Conservation (phyloP, 495 filamentous ascomycete species). For the Penicillium roqueforti region DNA sequence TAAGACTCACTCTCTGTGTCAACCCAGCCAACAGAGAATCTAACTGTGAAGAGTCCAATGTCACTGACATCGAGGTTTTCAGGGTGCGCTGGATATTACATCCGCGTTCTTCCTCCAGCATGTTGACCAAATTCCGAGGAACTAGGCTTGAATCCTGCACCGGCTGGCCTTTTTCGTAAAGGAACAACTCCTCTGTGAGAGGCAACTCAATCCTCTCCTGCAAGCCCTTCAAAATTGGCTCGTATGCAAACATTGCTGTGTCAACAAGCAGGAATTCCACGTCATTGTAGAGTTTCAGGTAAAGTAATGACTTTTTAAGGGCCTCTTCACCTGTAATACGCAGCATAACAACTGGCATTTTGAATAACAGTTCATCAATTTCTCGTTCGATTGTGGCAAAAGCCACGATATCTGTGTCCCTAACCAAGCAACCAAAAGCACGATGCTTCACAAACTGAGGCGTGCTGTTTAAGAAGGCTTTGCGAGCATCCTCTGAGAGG, state of each 20-base stretch:
- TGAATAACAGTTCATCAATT: conserved; percentile 43
- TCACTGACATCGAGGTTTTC: conserved; percentile 26
- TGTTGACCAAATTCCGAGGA: conserved; percentile 19
- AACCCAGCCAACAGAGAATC: conserved; percentile 54
- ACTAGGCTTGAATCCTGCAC: conserved; percentile 18
- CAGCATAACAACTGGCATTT: conserved; percentile 49
- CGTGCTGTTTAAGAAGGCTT: conserved; percentile 45
- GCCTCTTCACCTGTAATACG: conserved; percentile 45
- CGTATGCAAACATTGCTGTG: conserved; percentile 66
- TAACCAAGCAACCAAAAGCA: conserved; percentile 56
- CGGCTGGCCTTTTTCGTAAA: conserved; percentile 21
- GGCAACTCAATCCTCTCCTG: conserved; percentile 53
- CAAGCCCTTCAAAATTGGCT: conserved; percentile 61
- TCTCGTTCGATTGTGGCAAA: conserved; percentile 61
- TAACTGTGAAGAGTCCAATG: conserved; percentile 57
- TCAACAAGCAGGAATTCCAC: conserved; percentile 54
- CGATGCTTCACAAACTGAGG: conserved; percentile 53
- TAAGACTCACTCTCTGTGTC: conserved; percentile 52
- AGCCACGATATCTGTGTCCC: conserved; percentile 49
- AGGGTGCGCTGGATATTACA: conserved; percentile 30
- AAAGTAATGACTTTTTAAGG: conserved; percentile 37
- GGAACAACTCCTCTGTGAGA: conserved; percentile 48
- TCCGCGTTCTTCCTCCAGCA: conserved; percentile 13
- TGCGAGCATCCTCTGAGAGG: conserved; percentile 28
- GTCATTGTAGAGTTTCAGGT: conserved; percentile 31